Percentiles rank a stretch among this genome's conserved stretches.
Evolutionary conservation across 2,329 filamentous ascomycete genomes (phyloP).

Genomic region (Leptosphaerulina australis): DNA sequence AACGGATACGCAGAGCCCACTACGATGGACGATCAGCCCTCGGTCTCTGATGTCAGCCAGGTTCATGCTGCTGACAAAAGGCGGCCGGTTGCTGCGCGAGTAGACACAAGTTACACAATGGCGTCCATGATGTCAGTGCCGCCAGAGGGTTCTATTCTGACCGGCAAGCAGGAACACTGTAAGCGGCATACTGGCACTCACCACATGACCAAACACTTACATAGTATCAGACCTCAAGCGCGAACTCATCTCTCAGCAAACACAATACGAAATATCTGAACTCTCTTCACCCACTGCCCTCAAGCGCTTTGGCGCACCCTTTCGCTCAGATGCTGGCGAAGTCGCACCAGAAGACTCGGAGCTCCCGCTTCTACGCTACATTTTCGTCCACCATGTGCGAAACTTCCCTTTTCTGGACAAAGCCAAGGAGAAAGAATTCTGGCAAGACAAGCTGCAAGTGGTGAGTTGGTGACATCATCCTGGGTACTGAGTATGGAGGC

Average conservation of each 20-base stretch:
- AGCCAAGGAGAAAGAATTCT: conserved; percentile 98
- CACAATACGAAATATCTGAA: conserved; percentile 86
- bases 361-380: conserved; percentile 89
- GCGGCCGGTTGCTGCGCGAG: conserved; percentile 32
- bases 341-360: conserved; percentile 93
- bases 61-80: conserved; percentile 10
- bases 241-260: conserved; percentile 89
- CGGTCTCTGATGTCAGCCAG: conserved; percentile 28
- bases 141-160: conserved; percentile 69
- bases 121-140: conserved; percentile 55
- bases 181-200: conserved; percentile 1
- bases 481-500: conserved; percentile 8
- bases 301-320: conserved; percentile 92
- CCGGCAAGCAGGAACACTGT: conserved; percentile 96
- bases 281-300: conserved; percentile 94
- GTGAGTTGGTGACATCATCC: conserved; percentile 60
- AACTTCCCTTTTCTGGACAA: conserved; percentile 98
- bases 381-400: conserved; percentile 96
- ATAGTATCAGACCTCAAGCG: conserved; percentile 79
- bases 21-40: conserved; percentile 36
- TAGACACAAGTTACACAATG: conserved; percentile 45
- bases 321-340: conserved; percentile 90
- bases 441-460: conserved; percentile 96
- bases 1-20: conserved; percentile 42
- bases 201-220: conserved; percentile 13